phyloP scores from a whole-genome alignment of 2,329 filamentous ascomycete genomes.

The Fusarium secorum region DNA sequence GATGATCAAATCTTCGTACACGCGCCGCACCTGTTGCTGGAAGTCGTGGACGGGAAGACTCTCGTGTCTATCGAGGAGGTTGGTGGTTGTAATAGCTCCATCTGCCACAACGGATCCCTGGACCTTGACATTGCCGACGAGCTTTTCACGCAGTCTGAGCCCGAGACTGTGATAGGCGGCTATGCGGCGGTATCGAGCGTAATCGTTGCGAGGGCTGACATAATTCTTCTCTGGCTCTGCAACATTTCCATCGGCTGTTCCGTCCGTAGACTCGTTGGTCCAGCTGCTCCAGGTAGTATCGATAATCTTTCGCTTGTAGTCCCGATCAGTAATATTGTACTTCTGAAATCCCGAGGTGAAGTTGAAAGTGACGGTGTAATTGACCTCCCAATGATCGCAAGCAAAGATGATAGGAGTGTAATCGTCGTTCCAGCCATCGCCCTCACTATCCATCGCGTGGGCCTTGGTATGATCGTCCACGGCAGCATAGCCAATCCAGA shows the following conservation, averaged over 20 bases:
- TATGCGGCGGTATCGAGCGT: slow-evolving; percentile 7
- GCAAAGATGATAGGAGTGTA: slow-evolving; percentile 27
- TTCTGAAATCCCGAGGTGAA: slow-evolving; percentile 27
- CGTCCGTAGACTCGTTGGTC: slow-evolving; percentile 6
- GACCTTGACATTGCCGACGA: slow-evolving; percentile 5
- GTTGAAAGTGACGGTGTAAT: slow-evolving; percentile 28
- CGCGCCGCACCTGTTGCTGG: not conserved
- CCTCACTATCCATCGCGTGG: not conserved
- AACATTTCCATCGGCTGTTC: slow-evolving; percentile 15
- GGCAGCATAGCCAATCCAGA: slow-evolving; percentile 32
- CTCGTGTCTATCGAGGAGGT: slow-evolving; percentile 22
- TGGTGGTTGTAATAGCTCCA: slow-evolving; percentile 2
- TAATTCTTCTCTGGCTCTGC: slow-evolving; percentile 29
- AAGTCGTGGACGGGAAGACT: slow-evolving; percentile 15
- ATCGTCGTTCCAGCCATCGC: slow-evolving; percentile 18
- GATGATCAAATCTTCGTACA: slow-evolving; percentile 30
- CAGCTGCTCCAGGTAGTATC: slow-evolving; percentile 15
- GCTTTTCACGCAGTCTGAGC: slow-evolving; percentile 3
- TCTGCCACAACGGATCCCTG: not conserved
- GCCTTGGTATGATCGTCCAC: slow-evolving; percentile 5
- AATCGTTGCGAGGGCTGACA: slow-evolving; percentile 3
- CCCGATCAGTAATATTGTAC: slow-evolving; percentile 8
- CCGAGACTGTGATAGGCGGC: slow-evolving; percentile 32
- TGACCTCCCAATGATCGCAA: slow-evolving; percentile 36
- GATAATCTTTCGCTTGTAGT: slow-evolving; percentile 32